These are phyloP conservation scores for Fallopia convolvulus DNA, from an alignment of 148 eudicot species.

Conservation along the genomic window DNA sequence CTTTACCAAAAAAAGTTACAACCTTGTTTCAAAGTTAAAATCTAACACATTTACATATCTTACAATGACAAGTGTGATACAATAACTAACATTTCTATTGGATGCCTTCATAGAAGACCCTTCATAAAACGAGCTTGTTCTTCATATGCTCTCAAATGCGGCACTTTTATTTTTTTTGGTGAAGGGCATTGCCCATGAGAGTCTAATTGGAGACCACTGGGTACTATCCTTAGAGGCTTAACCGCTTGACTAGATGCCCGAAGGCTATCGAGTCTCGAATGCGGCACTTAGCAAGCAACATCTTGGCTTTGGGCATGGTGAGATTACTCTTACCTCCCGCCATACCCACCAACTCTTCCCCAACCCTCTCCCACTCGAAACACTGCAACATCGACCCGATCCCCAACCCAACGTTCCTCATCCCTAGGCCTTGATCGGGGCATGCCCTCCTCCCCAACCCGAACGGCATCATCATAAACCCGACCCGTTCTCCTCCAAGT, in stretches of 20 bases:
- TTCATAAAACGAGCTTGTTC: background rate
- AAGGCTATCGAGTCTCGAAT: background rate
- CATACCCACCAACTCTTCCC: slow-evolving; percentile 15
- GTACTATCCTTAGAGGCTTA: too few species aligned
- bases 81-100: too few species aligned
- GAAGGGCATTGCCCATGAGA: too few species aligned
- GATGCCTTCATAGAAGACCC: background rate
- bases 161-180: background rate
- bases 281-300: slow-evolving; percentile 5
- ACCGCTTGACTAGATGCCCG: too few species aligned
- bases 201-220: too few species aligned
- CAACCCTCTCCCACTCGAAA: slow-evolving; percentile 23
- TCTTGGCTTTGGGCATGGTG: slow-evolving; percentile 8
- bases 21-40: too few species aligned
- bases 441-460: slow-evolving; percentile 22
- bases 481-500: background rate
- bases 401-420: slow-evolving; percentile 8
- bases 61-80: too few species aligned
- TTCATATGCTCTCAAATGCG: background rate
- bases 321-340: background rate
- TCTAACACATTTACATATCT: too few species aligned
- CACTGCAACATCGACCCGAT: slow-evolving; percentile 24
- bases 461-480: slow-evolving; percentile 25
- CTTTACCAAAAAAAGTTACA: too few species aligned
- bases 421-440: slow-evolving; percentile 20